Evolutionary conservation across 192 early-diverging fungal genomes (phyloP).

Genomic region (Cetraspora pellucida): DNA sequence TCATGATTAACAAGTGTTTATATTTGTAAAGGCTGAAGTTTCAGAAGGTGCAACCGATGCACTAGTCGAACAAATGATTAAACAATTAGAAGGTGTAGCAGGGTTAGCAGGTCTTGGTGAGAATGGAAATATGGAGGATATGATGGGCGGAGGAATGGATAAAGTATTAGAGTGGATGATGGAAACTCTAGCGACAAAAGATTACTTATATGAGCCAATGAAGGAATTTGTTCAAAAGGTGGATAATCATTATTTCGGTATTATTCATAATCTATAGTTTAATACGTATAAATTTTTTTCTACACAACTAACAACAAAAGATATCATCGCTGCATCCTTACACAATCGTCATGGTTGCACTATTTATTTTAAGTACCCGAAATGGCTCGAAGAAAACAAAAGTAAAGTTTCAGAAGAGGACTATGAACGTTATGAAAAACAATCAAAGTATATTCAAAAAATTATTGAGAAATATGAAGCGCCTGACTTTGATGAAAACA

Average conservation of each 20-base stretch:
- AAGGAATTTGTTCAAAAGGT: constrained; percentile 83
- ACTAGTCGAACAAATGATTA: constrained; percentile 73
- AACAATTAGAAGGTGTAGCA: constrained; percentile 71
- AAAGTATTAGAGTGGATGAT: constrained; percentile 87
- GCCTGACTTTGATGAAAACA: constrained; percentile 65
- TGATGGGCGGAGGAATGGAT: constrained; percentile 82
- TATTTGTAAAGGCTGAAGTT: constrained; percentile 46
- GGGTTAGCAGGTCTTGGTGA: constrained; percentile 19
- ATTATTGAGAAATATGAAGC: constrained; percentile 85
- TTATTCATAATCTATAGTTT: not conserved
- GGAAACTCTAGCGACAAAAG: constrained; percentile 90
- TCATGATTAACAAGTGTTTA: not conserved
- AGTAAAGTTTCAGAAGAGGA: constrained; percentile 70
- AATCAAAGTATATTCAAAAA: constrained; percentile 74
- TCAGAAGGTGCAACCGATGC: constrained; percentile 55
- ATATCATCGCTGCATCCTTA: constrained; percentile 27
- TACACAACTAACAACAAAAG: constrained; percentile 15
- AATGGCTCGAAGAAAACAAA: constrained; percentile 83
- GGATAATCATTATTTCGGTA: constrained; percentile 17
- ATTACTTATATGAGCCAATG: constrained; percentile 94
- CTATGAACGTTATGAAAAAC: constrained; percentile 73
- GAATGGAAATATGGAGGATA: constrained; percentile 67
- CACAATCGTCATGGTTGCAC: constrained; percentile 8
- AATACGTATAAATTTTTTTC: constrained; percentile 30
- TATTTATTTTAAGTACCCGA: constrained; percentile 71